Conservation (phyloP, 257 asterid species). For the Nicotiana obtusifolia region DNA sequence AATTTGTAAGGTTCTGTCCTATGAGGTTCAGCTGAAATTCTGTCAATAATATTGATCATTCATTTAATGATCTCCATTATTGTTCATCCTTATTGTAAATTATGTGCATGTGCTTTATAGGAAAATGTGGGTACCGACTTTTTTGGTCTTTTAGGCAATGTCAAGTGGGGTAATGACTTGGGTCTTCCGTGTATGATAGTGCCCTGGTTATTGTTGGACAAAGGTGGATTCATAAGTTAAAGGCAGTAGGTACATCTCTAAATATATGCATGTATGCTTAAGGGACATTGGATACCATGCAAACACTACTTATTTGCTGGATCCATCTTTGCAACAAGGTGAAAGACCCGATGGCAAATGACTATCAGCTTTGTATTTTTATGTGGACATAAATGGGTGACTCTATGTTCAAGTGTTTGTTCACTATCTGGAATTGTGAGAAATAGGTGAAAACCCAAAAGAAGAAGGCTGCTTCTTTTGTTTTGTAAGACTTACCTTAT, state of each 20-base stretch:
- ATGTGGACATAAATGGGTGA: background rate
- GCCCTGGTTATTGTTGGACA: background rate
- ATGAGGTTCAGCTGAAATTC: background rate
- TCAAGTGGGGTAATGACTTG: background rate
- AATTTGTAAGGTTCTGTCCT: background rate
- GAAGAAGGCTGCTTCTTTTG: background rate
- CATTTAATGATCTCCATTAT: background rate
- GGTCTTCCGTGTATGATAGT: background rate
- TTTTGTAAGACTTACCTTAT: background rate
- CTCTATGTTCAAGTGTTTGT: background rate
- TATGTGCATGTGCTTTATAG: background rate
- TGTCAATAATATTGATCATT: background rate
- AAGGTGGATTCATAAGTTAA: background rate
- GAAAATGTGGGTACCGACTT: background rate
- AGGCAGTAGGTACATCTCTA: background rate
- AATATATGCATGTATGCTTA: background rate
- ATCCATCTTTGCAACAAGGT: background rate
- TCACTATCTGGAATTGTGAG: background rate
- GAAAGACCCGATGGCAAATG: background rate
- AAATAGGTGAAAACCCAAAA: background rate
- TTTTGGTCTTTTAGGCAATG: background rate
- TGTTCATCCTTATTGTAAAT: background rate
- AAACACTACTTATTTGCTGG: background rate
- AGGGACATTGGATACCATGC: background rate
- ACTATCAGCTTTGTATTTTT: background rate